Evolutionary conservation across 2,329 filamentous ascomycete genomes (phyloP).

Genomic region (Myriosclerotinia curreyana): DNA sequence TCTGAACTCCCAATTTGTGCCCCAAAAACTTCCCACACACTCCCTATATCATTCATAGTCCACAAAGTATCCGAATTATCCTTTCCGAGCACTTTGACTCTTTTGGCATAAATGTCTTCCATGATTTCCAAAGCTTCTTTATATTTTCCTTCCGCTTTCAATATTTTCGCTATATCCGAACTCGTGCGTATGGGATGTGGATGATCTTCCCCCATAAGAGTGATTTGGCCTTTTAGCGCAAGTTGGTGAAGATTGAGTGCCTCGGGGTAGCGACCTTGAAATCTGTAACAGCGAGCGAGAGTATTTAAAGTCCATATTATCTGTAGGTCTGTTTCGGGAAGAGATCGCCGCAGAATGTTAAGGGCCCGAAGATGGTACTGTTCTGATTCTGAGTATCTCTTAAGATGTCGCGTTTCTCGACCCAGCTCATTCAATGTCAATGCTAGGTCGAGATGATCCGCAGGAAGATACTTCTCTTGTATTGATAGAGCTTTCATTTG

Average conservation of each 20-base stretch:
- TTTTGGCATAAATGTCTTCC: constrained; percentile 9
- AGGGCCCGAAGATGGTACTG: constrained; percentile 18
- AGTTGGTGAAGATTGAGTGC: constrained; percentile 8
- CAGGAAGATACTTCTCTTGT: constrained; percentile 6
- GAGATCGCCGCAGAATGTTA: constrained; percentile 1
- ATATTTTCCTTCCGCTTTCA: constrained; percentile 9
- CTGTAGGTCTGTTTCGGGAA: constrained; percentile 16
- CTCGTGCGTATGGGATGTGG: constrained; percentile 8
- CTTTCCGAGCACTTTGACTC: not conserved
- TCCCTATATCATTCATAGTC: constrained; percentile 20
- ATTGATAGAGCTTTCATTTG: constrained; percentile 13
- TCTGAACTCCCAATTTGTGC: not conserved
- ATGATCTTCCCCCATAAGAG: constrained; percentile 14
- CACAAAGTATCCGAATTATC: constrained; percentile 18
- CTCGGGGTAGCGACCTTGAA: constrained; percentile 9
- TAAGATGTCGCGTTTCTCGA: constrained; percentile 14
- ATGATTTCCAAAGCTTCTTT: constrained; percentile 15
- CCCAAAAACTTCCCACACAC: constrained; percentile 5
- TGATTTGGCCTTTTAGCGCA: constrained; percentile 6
- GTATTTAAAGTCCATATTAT: constrained; percentile 18
- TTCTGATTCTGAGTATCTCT: constrained; percentile 10
- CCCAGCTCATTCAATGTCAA: constrained; percentile 19
- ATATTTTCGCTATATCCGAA: constrained; percentile 7
- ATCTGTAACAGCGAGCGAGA: constrained; percentile 13
- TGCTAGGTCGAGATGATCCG: constrained; percentile 15